Percentiles rank a stretch among this genome's conserved stretches.
These are phyloP conservation scores for Penicillium robsamsonii DNA, from an alignment of 495 filamentous ascomycete genomes.

Conservation along the genomic window DNA sequence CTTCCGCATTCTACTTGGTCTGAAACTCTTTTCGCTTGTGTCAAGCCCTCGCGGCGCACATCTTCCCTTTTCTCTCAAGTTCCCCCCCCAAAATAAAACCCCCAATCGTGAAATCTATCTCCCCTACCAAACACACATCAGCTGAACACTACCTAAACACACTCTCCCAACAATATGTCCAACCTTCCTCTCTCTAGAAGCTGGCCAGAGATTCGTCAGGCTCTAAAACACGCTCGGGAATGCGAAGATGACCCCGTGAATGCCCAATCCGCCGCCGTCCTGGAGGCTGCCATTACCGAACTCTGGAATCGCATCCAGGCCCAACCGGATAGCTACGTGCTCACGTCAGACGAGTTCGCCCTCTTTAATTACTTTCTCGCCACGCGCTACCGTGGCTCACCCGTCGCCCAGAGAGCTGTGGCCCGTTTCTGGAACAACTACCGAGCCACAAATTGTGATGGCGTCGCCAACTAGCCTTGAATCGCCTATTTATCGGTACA, in stretches of 20 bases:
- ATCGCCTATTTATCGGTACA: background rate
- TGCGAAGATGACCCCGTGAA: constrained; percentile 57
- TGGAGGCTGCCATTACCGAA: constrained; percentile 55
- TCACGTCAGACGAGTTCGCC: constrained; percentile 68
- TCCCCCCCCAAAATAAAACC: background rate
- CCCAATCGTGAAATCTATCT: background rate
- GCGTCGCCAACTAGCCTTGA: constrained; percentile 25
- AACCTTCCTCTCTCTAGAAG: constrained; percentile 14
- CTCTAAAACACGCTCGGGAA: constrained; percentile 67
- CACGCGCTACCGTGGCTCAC: constrained; percentile 48
- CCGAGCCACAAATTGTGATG: constrained; percentile 24
- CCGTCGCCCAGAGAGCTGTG: constrained; percentile 42
- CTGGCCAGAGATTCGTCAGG: constrained; percentile 34
- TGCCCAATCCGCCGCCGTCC: constrained; percentile 45
- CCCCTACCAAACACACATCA: background rate
- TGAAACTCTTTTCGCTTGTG: constrained; percentile 4
- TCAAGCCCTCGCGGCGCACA: constrained; percentile 12
- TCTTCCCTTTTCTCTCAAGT: background rate
- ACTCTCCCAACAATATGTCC: background rate
- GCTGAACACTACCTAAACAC: background rate
- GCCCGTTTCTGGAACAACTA: constrained; percentile 51
- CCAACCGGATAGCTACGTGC: constrained; percentile 60
- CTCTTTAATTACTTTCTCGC: constrained; percentile 74
- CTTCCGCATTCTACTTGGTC: constrained; percentile 4
- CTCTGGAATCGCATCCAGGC: constrained; percentile 62